phyloP scores from a whole-genome alignment of 805 yeast genomes.

The Kuraishia cidri region DNA sequence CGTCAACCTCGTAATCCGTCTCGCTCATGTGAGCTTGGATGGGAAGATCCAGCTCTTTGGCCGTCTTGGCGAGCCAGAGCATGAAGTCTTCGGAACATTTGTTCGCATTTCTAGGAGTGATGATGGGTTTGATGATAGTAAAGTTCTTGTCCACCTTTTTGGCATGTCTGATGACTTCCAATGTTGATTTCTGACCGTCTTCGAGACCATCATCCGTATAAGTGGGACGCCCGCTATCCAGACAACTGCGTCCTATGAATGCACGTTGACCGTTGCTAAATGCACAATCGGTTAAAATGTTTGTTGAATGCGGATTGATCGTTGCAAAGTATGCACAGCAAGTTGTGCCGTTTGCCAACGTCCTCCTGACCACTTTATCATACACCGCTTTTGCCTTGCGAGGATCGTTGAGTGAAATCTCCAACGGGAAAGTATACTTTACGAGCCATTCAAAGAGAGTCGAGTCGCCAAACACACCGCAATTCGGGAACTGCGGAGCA shows the following conservation, averaged over 20 bases:
- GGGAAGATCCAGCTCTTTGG: slow-evolving; percentile 41
- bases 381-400: slow-evolving; percentile 55
- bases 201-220: not conserved
- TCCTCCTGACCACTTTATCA: slow-evolving; percentile 53
- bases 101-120: slow-evolving; percentile 94
- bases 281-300: slow-evolving; percentile 66
- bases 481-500: slow-evolving; percentile 78
- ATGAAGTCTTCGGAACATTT: slow-evolving; percentile 63
- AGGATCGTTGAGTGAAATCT: slow-evolving; percentile 50
- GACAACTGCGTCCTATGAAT: slow-evolving; percentile 84
- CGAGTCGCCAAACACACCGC: slow-evolving; percentile 75
- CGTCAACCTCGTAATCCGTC: slow-evolving; percentile 61
- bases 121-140: slow-evolving; percentile 55
- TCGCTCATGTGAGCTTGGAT: slow-evolving; percentile 92
- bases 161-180: slow-evolving; percentile 49
- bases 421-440: slow-evolving; percentile 84
- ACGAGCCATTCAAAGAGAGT: slow-evolving; percentile 87
- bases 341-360: slow-evolving; percentile 79
- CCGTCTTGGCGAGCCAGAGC: slow-evolving; percentile 51
- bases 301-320: slow-evolving; percentile 69
- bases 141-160: slow-evolving; percentile 40
- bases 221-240: too few species aligned
- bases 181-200: slow-evolving; percentile 45
- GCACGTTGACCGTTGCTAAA: slow-evolving; percentile 74
- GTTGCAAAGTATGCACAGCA: slow-evolving; percentile 90